Evolutionary conservation across 2,329 filamentous ascomycete genomes (phyloP).

Genomic region (Dothidotthia symphoricarpi): DNA sequence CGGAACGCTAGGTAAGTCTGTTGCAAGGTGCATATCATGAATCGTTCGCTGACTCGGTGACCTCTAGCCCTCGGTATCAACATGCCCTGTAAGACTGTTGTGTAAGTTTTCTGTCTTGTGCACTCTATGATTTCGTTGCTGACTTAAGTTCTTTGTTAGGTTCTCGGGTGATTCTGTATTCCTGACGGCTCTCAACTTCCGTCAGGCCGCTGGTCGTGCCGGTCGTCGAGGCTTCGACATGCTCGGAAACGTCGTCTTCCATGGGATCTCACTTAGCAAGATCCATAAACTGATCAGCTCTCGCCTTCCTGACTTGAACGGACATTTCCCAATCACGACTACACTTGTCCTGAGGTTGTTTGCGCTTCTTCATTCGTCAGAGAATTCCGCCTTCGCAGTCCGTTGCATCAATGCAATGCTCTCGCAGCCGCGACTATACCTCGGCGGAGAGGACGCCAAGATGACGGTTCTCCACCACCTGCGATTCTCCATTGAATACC

Average conservation of each 20-base stretch:
- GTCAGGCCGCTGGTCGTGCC: slow-evolving; percentile 73
- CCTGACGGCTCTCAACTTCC: slow-evolving; percentile 72
- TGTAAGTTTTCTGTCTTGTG: too few species aligned
- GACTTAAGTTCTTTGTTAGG: too few species aligned
- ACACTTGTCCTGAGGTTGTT: slow-evolving; percentile 69
- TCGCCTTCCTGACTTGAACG: slow-evolving; percentile 68
- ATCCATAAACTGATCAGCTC: slow-evolving; percentile 70
- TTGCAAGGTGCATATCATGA: too few species aligned
- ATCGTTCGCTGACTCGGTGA: too few species aligned
- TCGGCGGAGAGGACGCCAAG: slow-evolving; percentile 67
- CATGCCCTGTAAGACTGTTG: slow-evolving; percentile 72
- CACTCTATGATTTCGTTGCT: too few species aligned
- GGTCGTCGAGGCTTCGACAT: slow-evolving; percentile 78
- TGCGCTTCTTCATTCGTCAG: slow-evolving; percentile 64
- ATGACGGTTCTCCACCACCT: slow-evolving; percentile 72
- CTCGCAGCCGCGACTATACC: slow-evolving; percentile 66
- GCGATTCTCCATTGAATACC: slow-evolving; percentile 77
- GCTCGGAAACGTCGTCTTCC: slow-evolving; percentile 78
- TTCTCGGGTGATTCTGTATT: slow-evolving; percentile 73
- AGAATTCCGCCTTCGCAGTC: slow-evolving; percentile 61
- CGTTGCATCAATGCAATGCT: slow-evolving; percentile 65
- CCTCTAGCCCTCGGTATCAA: slow-evolving; percentile 73
- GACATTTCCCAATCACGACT: slow-evolving; percentile 76
- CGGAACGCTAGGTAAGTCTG: too few species aligned
- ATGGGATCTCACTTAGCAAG: slow-evolving; percentile 60